Conservation (phyloP, 2,329 filamentous ascomycete species). For the Monilinia aucupariae region DNA sequence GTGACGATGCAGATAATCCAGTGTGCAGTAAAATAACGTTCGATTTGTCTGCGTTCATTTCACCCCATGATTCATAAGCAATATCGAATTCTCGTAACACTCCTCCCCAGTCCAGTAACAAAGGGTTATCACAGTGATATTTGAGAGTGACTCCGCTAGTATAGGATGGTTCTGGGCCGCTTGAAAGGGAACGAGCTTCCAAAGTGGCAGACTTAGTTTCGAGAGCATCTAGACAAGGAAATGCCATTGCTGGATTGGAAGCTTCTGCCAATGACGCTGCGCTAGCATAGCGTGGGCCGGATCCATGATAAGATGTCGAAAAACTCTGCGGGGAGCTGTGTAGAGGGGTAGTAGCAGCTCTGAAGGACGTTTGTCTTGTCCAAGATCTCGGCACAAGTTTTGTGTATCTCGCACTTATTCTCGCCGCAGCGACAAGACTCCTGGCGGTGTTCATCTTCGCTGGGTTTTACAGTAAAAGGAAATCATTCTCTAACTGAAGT, state of each 20-base stretch:
- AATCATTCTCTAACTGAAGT: neutral
- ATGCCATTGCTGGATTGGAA: slow-evolving; percentile 81
- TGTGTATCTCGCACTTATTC: slow-evolving; percentile 22
- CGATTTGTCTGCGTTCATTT: slow-evolving; percentile 69
- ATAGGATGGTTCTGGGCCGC: slow-evolving; percentile 89
- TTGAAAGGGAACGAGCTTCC: slow-evolving; percentile 58
- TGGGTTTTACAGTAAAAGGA: neutral
- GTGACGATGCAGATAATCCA: slow-evolving; percentile 91
- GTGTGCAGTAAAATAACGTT: slow-evolving; percentile 93
- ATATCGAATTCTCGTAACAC: slow-evolving; percentile 83
- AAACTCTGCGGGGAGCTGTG: slow-evolving; percentile 16
- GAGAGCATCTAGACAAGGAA: slow-evolving; percentile 82
- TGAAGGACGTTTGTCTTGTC: slow-evolving; percentile 21
- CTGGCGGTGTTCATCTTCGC: slow-evolving; percentile 29
- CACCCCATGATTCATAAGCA: slow-evolving; percentile 90
- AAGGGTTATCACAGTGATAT: slow-evolving; percentile 67
- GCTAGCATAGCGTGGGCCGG: slow-evolving; percentile 21
- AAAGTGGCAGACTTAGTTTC: slow-evolving; percentile 74
- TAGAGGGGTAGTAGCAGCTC: slow-evolving; percentile 14
- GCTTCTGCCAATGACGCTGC: slow-evolving; percentile 36
- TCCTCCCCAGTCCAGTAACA: slow-evolving; percentile 92
- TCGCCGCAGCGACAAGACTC: slow-evolving; percentile 23
- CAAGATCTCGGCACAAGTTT: slow-evolving; percentile 20
- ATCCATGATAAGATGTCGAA: slow-evolving; percentile 25
- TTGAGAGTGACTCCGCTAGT: slow-evolving; percentile 78